phyloP scores from a whole-genome alignment of 176 grass and related monocot genomes.

The Musa troglodytarum region DNA sequence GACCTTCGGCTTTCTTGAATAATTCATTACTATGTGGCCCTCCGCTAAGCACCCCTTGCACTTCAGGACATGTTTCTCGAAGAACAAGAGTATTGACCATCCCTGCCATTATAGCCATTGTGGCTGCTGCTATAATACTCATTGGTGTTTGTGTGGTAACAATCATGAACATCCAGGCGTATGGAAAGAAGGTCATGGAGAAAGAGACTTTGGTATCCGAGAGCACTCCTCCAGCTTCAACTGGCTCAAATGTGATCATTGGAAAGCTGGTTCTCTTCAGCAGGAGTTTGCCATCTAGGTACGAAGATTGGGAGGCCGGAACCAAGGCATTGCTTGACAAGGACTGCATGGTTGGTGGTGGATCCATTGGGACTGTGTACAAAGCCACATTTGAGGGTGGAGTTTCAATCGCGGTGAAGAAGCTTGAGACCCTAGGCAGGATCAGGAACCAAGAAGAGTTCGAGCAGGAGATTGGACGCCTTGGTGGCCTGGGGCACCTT shows the following conservation, averaged over 20 bases:
- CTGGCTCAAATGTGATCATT: slow-evolving; percentile 42
- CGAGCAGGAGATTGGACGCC: slow-evolving; percentile 85
- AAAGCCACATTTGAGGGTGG: slow-evolving; percentile 83
- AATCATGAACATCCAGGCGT: slow-evolving; percentile 65
- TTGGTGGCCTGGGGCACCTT: slow-evolving; percentile 50
- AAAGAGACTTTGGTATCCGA: slow-evolving; percentile 70
- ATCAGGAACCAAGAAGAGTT: slow-evolving; percentile 78
- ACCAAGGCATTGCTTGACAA: slow-evolving; percentile 87
- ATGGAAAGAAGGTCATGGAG: slow-evolving; percentile 35
- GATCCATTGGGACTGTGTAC: slow-evolving; percentile 84
- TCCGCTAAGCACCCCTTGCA: slow-evolving; percentile 48
- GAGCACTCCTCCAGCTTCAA: slow-evolving; percentile 48
- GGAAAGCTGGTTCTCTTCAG: slow-evolving; percentile 97
- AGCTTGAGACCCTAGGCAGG: slow-evolving; percentile 74
- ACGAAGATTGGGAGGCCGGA: slow-evolving; percentile 91
- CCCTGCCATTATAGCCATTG: slow-evolving; percentile 72
- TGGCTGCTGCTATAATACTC: slow-evolving; percentile 71
- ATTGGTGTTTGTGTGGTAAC: slow-evolving; percentile 74
- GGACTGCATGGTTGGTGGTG: slow-evolving; percentile 78
- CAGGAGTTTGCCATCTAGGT: slow-evolving; percentile 86
- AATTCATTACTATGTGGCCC: slow-evolving; percentile 64
- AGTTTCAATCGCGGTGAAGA: slow-evolving; percentile 84
- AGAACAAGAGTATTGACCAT: slow-evolving; percentile 27
- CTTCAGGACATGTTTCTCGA: slow-evolving; percentile 1
- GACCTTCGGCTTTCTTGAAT: slow-evolving; percentile 33